Percentiles rank a stretch among this genome's conserved stretches.
Conservation (phyloP, 2,329 filamentous ascomycete species). For the Paracoccidioides brasiliensis region DNA sequence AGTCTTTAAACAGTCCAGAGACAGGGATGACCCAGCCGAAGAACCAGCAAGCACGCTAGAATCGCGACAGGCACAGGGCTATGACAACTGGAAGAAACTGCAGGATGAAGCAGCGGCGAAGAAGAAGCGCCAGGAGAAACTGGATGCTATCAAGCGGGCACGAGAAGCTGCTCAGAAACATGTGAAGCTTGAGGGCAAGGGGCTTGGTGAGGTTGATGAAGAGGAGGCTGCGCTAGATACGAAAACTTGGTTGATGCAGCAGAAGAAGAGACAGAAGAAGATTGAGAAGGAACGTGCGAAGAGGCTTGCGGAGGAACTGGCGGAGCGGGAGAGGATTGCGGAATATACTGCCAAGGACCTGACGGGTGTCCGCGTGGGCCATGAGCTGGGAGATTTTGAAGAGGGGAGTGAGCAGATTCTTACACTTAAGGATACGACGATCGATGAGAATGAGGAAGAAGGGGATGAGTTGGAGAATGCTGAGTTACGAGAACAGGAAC, state of each 20-base stretch:
- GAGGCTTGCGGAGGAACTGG: constrained; percentile 60
- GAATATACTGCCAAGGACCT: constrained; percentile 80
- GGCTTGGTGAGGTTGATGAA: constrained; percentile 62
- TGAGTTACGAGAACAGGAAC: constrained; percentile 30
- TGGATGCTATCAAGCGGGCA: constrained; percentile 74
- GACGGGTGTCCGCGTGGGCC: constrained; percentile 80
- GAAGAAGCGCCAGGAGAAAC: constrained; percentile 63
- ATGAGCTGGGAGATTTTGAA: constrained; percentile 71
- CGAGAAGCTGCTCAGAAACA: constrained; percentile 70
- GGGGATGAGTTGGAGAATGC: constrained; percentile 63
- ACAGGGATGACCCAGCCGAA: constrained; percentile 40
- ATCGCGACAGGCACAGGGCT: constrained; percentile 38
- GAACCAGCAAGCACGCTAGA: constrained; percentile 75
- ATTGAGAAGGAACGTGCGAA: constrained; percentile 62
- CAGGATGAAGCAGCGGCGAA: constrained; percentile 60
- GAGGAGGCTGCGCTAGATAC: constrained; percentile 59
- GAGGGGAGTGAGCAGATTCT: constrained; percentile 71
- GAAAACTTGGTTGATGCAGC: constrained; percentile 71
- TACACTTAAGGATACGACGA: constrained; percentile 84
- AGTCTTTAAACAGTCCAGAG: constrained; percentile 41
- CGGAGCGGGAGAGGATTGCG: constrained; percentile 57
- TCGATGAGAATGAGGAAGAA: constrained; percentile 70
- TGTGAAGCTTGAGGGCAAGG: constrained; percentile 64
- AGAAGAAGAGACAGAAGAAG: constrained; percentile 90
- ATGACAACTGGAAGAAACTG: constrained; percentile 41